Conservation (phyloP, 2,329 filamentous ascomycete species). For the Paecilomyces formosus region DNA sequence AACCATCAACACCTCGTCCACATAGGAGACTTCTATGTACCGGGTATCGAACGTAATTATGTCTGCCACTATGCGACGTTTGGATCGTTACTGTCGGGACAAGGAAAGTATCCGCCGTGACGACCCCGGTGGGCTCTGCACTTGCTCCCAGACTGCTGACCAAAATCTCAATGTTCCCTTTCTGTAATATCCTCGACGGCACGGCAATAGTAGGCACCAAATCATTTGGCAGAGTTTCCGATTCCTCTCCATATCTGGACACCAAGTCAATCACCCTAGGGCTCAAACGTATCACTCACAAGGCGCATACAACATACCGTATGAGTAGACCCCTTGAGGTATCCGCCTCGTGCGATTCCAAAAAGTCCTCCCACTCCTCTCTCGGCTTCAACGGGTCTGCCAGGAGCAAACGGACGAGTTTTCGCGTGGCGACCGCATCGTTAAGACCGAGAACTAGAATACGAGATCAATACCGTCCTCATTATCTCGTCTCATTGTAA, state of each 20-base stretch:
- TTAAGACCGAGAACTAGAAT: conserved; percentile 43
- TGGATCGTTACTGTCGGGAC: conserved; percentile 67
- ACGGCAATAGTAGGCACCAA: conserved; percentile 49
- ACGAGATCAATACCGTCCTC: conserved; percentile 1
- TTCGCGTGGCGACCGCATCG: conserved; percentile 43
- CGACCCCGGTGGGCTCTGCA: conserved; percentile 39
- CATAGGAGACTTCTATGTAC: conserved; percentile 77
- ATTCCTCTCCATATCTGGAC: conserved; percentile 47
- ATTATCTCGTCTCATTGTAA: background rate
- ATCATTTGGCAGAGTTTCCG: conserved; percentile 40
- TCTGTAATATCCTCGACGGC: conserved; percentile 49
- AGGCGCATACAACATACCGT: conserved; percentile 37
- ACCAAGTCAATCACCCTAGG: background rate
- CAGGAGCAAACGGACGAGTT: conserved; percentile 60
- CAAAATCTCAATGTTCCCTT: conserved; percentile 53
- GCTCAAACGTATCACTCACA: background rate
- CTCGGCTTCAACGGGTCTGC: conserved; percentile 61
- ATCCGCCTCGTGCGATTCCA: conserved; percentile 44
- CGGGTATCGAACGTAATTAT: conserved; percentile 65
- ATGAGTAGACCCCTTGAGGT: conserved; percentile 55
- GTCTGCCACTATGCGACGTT: conserved; percentile 54
- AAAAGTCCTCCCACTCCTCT: conserved; percentile 59
- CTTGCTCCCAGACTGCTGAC: conserved; percentile 47
- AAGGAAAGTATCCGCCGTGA: conserved; percentile 57
- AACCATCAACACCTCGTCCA: conserved; percentile 63